Conservation (phyloP, 371 early-diverging fungal species). For the Syncephalastrum monosporum region DNA sequence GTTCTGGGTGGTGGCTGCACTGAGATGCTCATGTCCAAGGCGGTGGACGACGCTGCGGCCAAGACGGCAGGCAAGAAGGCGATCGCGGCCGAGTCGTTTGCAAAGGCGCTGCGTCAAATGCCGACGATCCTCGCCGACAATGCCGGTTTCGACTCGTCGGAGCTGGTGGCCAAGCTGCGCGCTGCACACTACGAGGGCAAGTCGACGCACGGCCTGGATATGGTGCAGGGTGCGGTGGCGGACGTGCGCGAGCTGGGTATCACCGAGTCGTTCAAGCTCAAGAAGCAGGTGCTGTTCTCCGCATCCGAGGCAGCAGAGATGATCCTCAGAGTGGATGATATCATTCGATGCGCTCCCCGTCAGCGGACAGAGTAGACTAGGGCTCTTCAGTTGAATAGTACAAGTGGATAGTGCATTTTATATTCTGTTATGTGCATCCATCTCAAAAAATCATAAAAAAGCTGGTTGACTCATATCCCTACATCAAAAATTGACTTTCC, state of each 20-base stretch:
- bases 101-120: conserved; percentile 95
- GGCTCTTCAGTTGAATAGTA: no score
- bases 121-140: conserved; percentile 99
- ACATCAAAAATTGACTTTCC: no score
- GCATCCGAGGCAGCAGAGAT: conserved; percentile 99
- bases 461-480: no score
- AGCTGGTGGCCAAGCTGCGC: conserved; percentile 89
- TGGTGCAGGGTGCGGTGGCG: conserved; percentile 80
- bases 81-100: conserved; percentile 97
- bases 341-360: conserved; percentile 95
- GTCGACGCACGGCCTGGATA: conserved; percentile 85
- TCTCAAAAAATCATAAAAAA: no score
- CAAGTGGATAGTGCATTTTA: no score
- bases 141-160: conserved; percentile 97
- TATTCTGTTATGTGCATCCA: no score
- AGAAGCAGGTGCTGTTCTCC: conserved; percentile 94
- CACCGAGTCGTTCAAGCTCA: conserved; percentile 98
- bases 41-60: conserved; percentile 91
- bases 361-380: not conserved
- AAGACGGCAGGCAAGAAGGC: conserved; percentile 94
- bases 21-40: conserved; percentile 97
- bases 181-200: conserved; percentile 92
- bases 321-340: conserved; percentile 99
- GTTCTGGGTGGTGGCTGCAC: conserved; percentile 97
- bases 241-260: conserved; percentile 91